Evolutionary conservation across 495 filamentous ascomycete genomes (phyloP).

Genomic region (Tetracladium marchalianum): DNA sequence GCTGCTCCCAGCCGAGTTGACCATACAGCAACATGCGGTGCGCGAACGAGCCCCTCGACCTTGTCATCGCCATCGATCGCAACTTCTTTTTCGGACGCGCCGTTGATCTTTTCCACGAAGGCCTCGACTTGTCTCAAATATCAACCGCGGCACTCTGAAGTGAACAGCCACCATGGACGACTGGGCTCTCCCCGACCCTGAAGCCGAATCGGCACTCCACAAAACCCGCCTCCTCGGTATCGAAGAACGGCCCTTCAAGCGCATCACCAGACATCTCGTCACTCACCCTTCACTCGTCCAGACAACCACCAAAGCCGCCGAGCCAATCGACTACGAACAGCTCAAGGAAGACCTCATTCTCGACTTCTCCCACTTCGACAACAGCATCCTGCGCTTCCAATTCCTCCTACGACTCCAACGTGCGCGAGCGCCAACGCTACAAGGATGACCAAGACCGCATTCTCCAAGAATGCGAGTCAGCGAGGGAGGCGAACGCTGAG

Average conservation of each 20-base stretch:
- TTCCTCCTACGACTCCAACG: slow-evolving; percentile 76
- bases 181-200: too few relatives aligned
- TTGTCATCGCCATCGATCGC: too few relatives aligned
- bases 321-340: slow-evolving; percentile 44
- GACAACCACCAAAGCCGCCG: too few relatives aligned
- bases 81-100: too few relatives aligned
- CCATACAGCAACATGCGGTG: too few relatives aligned
- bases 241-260: slow-evolving; percentile 88
- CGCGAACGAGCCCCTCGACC: too few relatives aligned
- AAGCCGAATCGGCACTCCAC: slow-evolving; percentile 73
- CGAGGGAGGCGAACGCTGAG: slow-evolving; percentile 63
- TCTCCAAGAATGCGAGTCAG: slow-evolving; percentile 58
- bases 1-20: too few relatives aligned
- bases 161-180: too few relatives aligned
- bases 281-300: slow-evolving; percentile 56
- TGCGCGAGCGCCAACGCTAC: slow-evolving; percentile 77
- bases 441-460: slow-evolving; percentile 71
- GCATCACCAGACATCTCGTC: slow-evolving; percentile 71
- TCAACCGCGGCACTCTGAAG: too few relatives aligned
- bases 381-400: slow-evolving; percentile 78
- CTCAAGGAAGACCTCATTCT: slow-evolving; percentile 76
- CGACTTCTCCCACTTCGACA: slow-evolving; percentile 87
- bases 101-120: too few relatives aligned
- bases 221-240: slow-evolving; percentile 82
- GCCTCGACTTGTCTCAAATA: too few relatives aligned